Conservation (phyloP, 164 flowering plant species). For the Amborella trichopoda region DNA sequence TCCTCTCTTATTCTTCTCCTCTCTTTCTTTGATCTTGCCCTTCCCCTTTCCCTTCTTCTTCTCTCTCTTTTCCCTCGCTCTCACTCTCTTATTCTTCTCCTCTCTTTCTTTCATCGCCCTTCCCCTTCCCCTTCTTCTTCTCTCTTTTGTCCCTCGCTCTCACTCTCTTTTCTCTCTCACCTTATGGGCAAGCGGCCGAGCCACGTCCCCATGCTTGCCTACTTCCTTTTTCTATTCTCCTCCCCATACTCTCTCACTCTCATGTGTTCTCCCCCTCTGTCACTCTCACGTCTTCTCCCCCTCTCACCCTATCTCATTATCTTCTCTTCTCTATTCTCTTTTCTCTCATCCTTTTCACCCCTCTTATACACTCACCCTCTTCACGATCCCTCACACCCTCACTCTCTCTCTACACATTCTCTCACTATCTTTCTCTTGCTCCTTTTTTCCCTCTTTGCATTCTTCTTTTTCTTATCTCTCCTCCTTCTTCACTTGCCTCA, state of each 20-base stretch:
- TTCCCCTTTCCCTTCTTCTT: neutral
- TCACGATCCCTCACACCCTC: neutral
- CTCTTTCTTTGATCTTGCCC: neutral
- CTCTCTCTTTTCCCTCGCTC: neutral
- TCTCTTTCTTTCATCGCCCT: neutral
- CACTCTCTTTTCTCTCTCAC: neutral
- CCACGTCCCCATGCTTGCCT: neutral
- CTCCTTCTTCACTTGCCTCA: neutral
- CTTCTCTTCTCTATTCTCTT: neutral
- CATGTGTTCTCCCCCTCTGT: neutral
- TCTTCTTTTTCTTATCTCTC: neutral
- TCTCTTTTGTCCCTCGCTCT: neutral
- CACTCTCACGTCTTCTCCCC: neutral
- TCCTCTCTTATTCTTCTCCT: neutral
- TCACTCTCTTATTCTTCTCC: neutral
- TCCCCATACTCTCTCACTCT: neutral
- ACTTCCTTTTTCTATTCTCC: neutral
- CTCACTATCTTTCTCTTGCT: conserved; percentile 1
- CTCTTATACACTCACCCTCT: neutral
- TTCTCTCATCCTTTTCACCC: neutral
- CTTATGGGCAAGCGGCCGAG: too few species aligned
- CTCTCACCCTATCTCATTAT: neutral
- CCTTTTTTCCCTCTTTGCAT: neutral
- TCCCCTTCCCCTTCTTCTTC: neutral
- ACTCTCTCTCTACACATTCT: neutral